Conservation (phyloP, 805 yeast species). For the Saturnispora halmiae region DNA sequence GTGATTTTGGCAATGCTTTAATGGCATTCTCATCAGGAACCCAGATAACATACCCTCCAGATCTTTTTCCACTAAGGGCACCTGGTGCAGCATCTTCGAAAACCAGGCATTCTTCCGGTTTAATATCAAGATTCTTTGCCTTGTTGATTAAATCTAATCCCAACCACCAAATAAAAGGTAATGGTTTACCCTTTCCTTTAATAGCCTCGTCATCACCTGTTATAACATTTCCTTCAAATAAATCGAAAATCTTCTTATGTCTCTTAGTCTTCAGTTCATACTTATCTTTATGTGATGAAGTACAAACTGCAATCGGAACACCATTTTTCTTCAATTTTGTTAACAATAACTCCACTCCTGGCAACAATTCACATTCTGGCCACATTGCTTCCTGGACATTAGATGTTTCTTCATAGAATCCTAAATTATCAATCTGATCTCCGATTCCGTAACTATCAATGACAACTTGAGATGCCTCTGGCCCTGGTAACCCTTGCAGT, state of each 20-base stretch:
- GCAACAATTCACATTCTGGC: slow-evolving; percentile 58
- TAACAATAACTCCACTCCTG: slow-evolving; percentile 76
- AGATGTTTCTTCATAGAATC: slow-evolving; percentile 44
- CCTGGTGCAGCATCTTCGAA: slow-evolving; percentile 97
- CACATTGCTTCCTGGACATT: slow-evolving; percentile 50
- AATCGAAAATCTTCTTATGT: slow-evolving; percentile 45
- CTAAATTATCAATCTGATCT: slow-evolving; percentile 46
- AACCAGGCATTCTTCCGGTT: slow-evolving; percentile 72
- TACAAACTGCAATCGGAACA: slow-evolving; percentile 84
- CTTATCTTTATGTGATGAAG: slow-evolving; percentile 62
- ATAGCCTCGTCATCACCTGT: slow-evolving; percentile 86
- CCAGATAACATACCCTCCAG: slow-evolving; percentile 88
- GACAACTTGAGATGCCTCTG: slow-evolving; percentile 55
- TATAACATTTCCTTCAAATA: slow-evolving; percentile 57
- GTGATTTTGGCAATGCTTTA: slow-evolving; percentile 40
- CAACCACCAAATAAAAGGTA: slow-evolving; percentile 84
- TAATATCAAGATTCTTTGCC: slow-evolving; percentile 38
- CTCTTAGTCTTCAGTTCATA: slow-evolving; percentile 67
- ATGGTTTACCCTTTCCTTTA: slow-evolving; percentile 84
- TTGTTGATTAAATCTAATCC: slow-evolving; percentile 66
- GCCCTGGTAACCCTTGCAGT: slow-evolving; percentile 88
- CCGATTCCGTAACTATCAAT: slow-evolving; percentile 64
- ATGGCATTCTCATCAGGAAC: slow-evolving; percentile 77
- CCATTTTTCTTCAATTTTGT: slow-evolving; percentile 38
- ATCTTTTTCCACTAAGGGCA: slow-evolving; percentile 70